Evolutionary conservation across 805 yeast species (phyloP).

Genomic region (Candida insectalens): DNA sequence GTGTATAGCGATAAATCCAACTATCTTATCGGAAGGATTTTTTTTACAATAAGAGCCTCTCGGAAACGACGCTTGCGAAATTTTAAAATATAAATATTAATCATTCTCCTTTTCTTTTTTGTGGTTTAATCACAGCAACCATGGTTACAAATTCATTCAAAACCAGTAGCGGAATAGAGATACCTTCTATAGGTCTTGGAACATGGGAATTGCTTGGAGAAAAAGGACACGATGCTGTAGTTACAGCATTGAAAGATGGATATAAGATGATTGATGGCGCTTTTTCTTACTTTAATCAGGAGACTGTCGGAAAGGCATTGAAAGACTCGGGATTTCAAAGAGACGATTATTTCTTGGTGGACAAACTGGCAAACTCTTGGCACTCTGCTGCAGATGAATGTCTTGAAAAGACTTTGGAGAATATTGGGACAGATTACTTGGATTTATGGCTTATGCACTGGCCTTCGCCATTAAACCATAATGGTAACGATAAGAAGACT

Average conservation of each 20-base stretch:
- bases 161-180: constrained; percentile 11
- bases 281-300: constrained; percentile 29
- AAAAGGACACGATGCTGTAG: constrained; percentile 11
- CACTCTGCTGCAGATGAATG: constrained; percentile 26
- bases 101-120: no score
- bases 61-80: no score
- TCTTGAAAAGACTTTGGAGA: constrained; percentile 26
- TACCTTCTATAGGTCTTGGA: constrained; percentile 16
- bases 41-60: no score
- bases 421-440: constrained; percentile 30
- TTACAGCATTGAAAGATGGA: constrained; percentile 23
- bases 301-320: constrained; percentile 32
- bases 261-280: constrained; percentile 35
- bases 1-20: no score
- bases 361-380: constrained; percentile 14
- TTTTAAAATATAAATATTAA: no score
- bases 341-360: constrained; percentile 9
- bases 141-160: not conserved
- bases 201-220: constrained; percentile 14
- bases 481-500: constrained; percentile 12
- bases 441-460: constrained; percentile 38
- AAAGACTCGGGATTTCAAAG: constrained; percentile 7
- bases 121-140: no score
- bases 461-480: constrained; percentile 28
- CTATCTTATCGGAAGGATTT: no score